Evolutionary conservation across 345 rosid genomes (phyloP).

Genomic region (Populus davidiana): DNA sequence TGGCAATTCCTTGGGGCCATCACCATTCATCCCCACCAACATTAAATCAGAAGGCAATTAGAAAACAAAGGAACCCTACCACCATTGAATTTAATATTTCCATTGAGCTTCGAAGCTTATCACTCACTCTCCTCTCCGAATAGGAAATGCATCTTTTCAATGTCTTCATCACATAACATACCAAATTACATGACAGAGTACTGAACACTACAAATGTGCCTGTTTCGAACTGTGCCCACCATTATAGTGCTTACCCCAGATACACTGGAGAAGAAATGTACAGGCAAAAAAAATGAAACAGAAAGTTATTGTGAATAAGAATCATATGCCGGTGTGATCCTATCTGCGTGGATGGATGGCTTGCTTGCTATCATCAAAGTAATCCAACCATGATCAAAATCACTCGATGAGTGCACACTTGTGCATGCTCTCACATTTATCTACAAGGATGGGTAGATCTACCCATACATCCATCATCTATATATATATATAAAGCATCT

Average conservation of each 20-base stretch:
- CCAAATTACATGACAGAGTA: constrained; percentile 22
- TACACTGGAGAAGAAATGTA: not conserved
- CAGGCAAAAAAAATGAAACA: not conserved
- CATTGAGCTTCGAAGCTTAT: constrained; percentile 33
- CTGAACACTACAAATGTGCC: not conserved
- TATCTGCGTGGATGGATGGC: not conserved
- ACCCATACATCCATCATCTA: not conserved
- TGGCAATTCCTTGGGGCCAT: constrained; percentile 28
- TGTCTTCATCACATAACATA: constrained; percentile 10
- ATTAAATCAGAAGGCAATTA: constrained; percentile 23
- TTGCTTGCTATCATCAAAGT: not conserved
- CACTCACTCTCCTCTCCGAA: constrained; percentile 24
- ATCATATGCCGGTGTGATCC: not conserved
- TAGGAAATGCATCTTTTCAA: constrained; percentile 13
- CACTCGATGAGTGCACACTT: not conserved
- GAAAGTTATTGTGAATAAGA: not conserved
- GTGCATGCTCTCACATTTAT: not conserved
- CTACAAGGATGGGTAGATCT: not conserved
- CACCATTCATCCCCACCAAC: constrained; percentile 28
- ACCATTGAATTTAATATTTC: constrained; percentile 35
- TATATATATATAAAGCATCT: not conserved
- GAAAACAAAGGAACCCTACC: constrained; percentile 24
- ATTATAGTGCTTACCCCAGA: not conserved
- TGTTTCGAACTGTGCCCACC: not conserved
- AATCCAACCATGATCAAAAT: not conserved